A percentile compares a stretch with the other conserved stretches of the same genome.
Evolutionary conservation across 148 eudicot genomes (phyloP).

Genomic region (Linanthus parryae): DNA sequence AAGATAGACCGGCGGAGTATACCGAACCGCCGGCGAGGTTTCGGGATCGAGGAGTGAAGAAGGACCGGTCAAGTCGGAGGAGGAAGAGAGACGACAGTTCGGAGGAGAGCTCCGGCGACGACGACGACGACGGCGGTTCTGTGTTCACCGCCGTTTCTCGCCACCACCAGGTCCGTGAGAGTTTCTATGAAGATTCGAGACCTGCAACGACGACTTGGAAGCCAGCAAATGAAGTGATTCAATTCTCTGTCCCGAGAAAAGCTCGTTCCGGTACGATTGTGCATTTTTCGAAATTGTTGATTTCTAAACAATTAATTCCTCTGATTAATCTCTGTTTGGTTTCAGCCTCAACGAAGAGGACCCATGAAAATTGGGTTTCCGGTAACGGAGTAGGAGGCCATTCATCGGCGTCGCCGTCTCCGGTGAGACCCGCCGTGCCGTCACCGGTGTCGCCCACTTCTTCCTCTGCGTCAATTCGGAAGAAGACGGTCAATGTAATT

Average conservation of each 20-base stretch:
- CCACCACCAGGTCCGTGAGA: constrained; percentile 44
- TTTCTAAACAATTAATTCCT: neutral
- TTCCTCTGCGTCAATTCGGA: constrained; percentile 51
- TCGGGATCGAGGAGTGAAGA: constrained; percentile 51
- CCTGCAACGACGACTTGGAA: too few species aligned
- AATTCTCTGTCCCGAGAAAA: constrained; percentile 73
- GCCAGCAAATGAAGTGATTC: constrained; percentile 82
- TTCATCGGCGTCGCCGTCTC: constrained; percentile 48
- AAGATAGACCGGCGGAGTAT: constrained; percentile 48
- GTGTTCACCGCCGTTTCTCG: constrained; percentile 13
- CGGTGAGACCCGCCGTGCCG: constrained; percentile 44
- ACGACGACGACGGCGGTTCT: constrained; percentile 70
- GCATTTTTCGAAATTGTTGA: neutral
- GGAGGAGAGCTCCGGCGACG: constrained; percentile 74
- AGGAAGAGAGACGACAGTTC: constrained; percentile 64
- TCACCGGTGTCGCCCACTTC: constrained; percentile 76
- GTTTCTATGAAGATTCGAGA: too few species aligned
- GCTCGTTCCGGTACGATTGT: constrained; percentile 70
- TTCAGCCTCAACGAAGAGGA: constrained; percentile 76
- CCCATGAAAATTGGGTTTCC: constrained; percentile 61
- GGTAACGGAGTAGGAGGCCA: constrained; percentile 38
- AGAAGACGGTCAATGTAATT: constrained; percentile 57
- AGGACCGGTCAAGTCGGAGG: constrained; percentile 49
- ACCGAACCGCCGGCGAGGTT: constrained; percentile 48
- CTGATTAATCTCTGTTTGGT: neutral